A percentile compares a stretch with the other conserved stretches of the same genome.
These are phyloP conservation scores for Hypoxylon perforatum DNA, from an alignment of 495 filamentous ascomycete genomes.

Conservation along the genomic window DNA sequence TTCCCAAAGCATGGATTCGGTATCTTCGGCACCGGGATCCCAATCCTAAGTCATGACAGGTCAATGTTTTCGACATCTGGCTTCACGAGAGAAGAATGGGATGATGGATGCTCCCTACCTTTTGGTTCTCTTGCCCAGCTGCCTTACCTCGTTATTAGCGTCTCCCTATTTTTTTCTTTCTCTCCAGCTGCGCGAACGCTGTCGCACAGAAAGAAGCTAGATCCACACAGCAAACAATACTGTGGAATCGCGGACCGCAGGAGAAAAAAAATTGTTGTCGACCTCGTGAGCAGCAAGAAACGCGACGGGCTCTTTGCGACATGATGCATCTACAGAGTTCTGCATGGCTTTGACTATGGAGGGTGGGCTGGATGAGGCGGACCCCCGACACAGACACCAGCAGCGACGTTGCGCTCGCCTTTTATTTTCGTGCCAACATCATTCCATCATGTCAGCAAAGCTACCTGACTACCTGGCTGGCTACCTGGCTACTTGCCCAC, in stretches of 20 bases:
- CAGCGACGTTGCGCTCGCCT: constrained; percentile 32
- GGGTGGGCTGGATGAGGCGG: constrained; percentile 29
- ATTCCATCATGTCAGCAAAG: constrained; percentile 37
- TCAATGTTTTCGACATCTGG: constrained; percentile 27
- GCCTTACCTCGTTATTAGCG: constrained; percentile 24
- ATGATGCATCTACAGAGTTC: constrained; percentile 18
- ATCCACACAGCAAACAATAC: constrained; percentile 31
- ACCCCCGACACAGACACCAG: constrained; percentile 14
- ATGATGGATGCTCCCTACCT: constrained; percentile 18
- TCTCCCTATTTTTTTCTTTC: constrained; percentile 8
- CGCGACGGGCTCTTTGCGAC: constrained; percentile 11
- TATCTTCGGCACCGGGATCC: constrained; percentile 44
- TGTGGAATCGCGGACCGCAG: constrained; percentile 19
- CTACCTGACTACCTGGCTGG: no score
- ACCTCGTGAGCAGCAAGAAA: constrained; percentile 8
- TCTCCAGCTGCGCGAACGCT: constrained; percentile 18
- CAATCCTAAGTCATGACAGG: constrained; percentile 38
- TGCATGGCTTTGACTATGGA: constrained; percentile 19
- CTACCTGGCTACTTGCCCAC: no score
- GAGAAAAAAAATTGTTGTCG: constrained; percentile 20
- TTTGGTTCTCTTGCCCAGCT: no score
- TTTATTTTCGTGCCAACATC: constrained; percentile 34
- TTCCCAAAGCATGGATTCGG: constrained; percentile 43
- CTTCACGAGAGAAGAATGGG: constrained; percentile 28
- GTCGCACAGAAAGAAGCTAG: constrained; percentile 31